phyloP scores from a whole-genome alignment of 192 early-diverging fungal species.

The Coemansia sp. region DNA sequence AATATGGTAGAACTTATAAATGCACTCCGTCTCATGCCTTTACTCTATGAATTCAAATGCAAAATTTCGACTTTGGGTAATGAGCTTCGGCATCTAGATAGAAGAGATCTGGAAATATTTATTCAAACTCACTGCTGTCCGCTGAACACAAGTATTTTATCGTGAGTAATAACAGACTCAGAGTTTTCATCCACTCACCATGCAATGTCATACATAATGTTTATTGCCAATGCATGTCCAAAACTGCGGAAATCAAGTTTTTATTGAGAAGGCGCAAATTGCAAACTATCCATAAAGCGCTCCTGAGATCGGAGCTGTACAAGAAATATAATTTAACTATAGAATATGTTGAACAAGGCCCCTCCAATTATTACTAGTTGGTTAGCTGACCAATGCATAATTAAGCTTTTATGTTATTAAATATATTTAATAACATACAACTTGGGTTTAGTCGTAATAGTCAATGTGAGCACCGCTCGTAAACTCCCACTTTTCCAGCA shows the following conservation, averaged over 20 bases:
- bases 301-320: background rate
- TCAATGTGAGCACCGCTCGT: slow-evolving; percentile 70
- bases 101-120: background rate
- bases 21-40: background rate
- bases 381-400: background rate
- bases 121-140: background rate
- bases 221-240: background rate
- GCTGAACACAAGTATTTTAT: background rate
- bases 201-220: background rate
- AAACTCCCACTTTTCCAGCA: slow-evolving; percentile 63
- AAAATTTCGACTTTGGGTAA: background rate
- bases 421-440: no score
- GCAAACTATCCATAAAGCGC: background rate
- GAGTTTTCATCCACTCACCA: background rate
- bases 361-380: no score
- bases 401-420: no score
- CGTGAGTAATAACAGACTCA: background rate
- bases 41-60: background rate
- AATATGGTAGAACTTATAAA: no score
- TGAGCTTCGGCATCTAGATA: background rate
- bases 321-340: background rate
- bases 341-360: no score
- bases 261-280: background rate
- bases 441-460: slow-evolving; percentile 56
- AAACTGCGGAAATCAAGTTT: background rate